Percentiles rank a stretch among this genome's conserved stretches.
Evolutionary conservation across 2,329 filamentous ascomycete species (phyloP).

Genomic region (Sclerotinia glacialis): DNA sequence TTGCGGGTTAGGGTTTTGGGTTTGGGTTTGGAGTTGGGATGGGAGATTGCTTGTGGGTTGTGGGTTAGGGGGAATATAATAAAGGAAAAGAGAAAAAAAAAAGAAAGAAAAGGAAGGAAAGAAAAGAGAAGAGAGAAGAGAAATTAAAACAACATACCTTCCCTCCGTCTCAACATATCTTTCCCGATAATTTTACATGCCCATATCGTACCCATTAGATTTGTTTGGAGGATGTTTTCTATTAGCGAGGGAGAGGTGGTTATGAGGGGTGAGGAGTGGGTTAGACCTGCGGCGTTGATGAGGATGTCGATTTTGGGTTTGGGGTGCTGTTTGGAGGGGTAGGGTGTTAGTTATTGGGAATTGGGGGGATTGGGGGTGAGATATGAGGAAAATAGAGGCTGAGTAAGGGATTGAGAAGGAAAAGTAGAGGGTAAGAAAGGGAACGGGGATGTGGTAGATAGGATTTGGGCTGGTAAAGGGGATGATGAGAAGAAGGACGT

Average conservation of each 20-base stretch:
- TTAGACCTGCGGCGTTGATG: constrained; percentile 76
- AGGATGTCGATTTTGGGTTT: constrained; percentile 52
- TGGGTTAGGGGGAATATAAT: too few species aligned
- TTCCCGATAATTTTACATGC: constrained; percentile 55
- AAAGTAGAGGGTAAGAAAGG: not conserved
- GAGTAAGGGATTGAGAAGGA: not conserved
- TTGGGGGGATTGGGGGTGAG: too few species aligned
- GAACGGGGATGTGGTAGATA: not conserved
- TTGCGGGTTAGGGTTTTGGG: not conserved
- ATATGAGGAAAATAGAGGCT: too few species aligned
- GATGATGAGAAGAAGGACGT: too few species aligned
- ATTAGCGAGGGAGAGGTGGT: constrained; percentile 51
- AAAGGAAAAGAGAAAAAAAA: not conserved
- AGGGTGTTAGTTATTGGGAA: not conserved
- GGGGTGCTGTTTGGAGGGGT: not conserved
- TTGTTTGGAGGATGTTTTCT: constrained; percentile 61
- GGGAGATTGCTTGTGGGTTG: too few species aligned
- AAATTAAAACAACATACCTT: constrained; percentile 28
- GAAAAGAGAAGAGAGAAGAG: not conserved
- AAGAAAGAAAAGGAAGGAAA: not conserved
- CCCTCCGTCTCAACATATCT: constrained; percentile 46
- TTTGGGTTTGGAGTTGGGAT: not conserved
- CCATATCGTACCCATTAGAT: constrained; percentile 64
- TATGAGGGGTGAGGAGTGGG: constrained; percentile 63
- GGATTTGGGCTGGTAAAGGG: not conserved